phyloP scores from a whole-genome alignment of 768 basidiomycete genomes.

The Rhodotorula graminis region DNA sequence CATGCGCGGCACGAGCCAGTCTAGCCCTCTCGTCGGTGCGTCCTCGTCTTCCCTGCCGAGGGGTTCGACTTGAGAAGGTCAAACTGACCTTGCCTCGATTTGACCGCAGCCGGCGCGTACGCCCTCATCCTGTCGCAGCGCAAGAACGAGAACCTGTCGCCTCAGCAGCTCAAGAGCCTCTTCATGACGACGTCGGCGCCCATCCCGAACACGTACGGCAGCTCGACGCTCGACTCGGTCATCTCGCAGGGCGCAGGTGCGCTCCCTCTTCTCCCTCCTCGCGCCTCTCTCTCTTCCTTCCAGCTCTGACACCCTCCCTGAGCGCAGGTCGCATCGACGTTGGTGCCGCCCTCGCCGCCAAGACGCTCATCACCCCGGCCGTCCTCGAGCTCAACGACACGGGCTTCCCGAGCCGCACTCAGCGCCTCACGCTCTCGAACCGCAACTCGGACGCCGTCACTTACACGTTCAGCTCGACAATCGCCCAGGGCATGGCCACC shows the following conservation, averaged over 20 bases:
- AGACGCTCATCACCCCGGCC: slow-evolving; percentile 56
- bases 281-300: no score
- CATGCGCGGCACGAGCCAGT: slow-evolving; percentile 34
- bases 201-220: not conserved
- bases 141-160: slow-evolving; percentile 35
- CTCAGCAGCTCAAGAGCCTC: slow-evolving; percentile 34
- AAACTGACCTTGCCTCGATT: not conserved
- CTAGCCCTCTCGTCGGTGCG: slow-evolving; percentile 23
- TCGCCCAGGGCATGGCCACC: not conserved
- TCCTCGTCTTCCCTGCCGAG: no score
- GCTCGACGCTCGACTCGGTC: not conserved
- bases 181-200: slow-evolving; percentile 41
- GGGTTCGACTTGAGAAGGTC: no score
- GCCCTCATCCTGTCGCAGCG: slow-evolving; percentile 46
- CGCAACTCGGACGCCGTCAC: slow-evolving; percentile 31
- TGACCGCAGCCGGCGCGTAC: slow-evolving; percentile 44
- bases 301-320: no score
- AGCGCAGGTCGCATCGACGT: slow-evolving; percentile 52
- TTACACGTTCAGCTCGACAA: not conserved
- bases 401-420: slow-evolving; percentile 52
- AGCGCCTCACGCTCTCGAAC: slow-evolving; percentile 52
- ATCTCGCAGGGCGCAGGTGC: slow-evolving; percentile 23
- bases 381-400: slow-evolving; percentile 66
- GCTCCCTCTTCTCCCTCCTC: slow-evolving; percentile 8
- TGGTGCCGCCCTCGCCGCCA: slow-evolving; percentile 55